A percentile compares a stretch with the other conserved stretches of the same genome.
phyloP scores from a whole-genome alignment of 495 filamentous ascomycete species.

The Annulohypoxylon stygium region DNA sequence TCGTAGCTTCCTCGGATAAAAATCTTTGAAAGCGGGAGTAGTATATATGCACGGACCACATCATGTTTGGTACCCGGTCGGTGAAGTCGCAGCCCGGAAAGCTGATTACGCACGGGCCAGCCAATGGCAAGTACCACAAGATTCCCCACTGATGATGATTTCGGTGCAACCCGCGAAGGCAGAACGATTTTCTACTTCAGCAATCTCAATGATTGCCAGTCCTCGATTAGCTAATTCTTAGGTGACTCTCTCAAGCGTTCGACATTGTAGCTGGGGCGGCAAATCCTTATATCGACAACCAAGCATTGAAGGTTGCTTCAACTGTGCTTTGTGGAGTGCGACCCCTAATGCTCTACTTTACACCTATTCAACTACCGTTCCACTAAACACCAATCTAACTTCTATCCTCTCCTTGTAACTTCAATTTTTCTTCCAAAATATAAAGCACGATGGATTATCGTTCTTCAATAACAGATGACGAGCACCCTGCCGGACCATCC shows the following conservation, averaged over 20 bases:
- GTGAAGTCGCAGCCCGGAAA: conserved; percentile 15
- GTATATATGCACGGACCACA: conserved; percentile 16
- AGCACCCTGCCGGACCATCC: conserved; percentile 75
- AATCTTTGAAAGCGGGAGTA: neutral
- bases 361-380: conserved; percentile 1
- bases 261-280: neutral
- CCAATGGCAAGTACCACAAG: neutral
- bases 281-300: neutral
- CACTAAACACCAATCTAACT: conserved; percentile 5
- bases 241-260: neutral
- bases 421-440: neutral
- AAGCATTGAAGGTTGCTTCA: conserved; percentile 1
- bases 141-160: conserved; percentile 47
- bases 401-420: conserved; percentile 12
- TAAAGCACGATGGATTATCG: conserved; percentile 82
- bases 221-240: conserved; percentile 19
- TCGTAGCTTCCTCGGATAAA: neutral
- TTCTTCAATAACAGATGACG: conserved; percentile 77
- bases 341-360: conserved; percentile 23
- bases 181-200: conserved; percentile 25
- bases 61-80: neutral
- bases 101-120: conserved; percentile 22
- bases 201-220: conserved; percentile 11
- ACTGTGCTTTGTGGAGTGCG: conserved; percentile 26
- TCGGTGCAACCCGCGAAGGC: conserved; percentile 24